phyloP scores from a whole-genome alignment of 2,329 filamentous ascomycete species.

The Aspergillus puulaauensis region DNA sequence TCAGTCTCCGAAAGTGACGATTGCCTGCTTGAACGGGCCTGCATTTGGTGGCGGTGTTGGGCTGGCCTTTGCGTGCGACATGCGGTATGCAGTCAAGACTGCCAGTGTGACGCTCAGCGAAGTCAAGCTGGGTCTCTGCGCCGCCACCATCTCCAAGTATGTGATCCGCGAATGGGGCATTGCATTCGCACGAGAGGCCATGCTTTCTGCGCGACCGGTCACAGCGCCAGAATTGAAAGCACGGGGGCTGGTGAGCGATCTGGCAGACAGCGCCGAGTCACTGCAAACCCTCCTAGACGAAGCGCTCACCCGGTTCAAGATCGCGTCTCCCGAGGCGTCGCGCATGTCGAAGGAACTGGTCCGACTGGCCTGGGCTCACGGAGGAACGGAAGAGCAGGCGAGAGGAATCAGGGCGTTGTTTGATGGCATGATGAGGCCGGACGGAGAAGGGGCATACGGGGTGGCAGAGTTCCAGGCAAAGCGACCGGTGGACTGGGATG shows the following conservation, averaged over 20 bases:
- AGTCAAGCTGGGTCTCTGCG: conserved; percentile 28
- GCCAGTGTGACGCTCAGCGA: conserved; percentile 39
- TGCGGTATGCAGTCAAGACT: conserved; percentile 25
- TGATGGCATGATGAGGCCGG: conserved; percentile 28
- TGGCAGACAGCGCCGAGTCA: conserved; percentile 15
- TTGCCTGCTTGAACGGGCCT: conserved; percentile 45
- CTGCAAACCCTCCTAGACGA: background rate
- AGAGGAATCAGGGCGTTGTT: conserved; percentile 24
- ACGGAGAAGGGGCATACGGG: conserved; percentile 22
- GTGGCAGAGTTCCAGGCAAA: conserved; percentile 24
- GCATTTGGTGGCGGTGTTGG: conserved; percentile 48
- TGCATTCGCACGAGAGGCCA: conserved; percentile 37
- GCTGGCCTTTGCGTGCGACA: conserved; percentile 45
- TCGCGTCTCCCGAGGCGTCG: conserved; percentile 30
- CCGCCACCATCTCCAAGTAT: conserved; percentile 11
- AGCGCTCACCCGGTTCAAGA: background rate
- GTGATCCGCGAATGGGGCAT: conserved; percentile 31
- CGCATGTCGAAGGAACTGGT: conserved; percentile 37
- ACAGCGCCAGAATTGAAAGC: conserved; percentile 24
- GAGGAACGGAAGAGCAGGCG: conserved; percentile 16
- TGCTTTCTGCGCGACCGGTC: conserved; percentile 37
- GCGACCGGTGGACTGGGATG: conserved; percentile 26
- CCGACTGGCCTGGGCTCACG: conserved; percentile 26
- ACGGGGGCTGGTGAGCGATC: conserved; percentile 23
- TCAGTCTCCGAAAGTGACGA: conserved; percentile 40